Percentiles rank a stretch among this genome's conserved stretches.
These are phyloP conservation scores for Scutellaria baicalensis DNA, from an alignment of 257 asterid species.

Conservation along the genomic window DNA sequence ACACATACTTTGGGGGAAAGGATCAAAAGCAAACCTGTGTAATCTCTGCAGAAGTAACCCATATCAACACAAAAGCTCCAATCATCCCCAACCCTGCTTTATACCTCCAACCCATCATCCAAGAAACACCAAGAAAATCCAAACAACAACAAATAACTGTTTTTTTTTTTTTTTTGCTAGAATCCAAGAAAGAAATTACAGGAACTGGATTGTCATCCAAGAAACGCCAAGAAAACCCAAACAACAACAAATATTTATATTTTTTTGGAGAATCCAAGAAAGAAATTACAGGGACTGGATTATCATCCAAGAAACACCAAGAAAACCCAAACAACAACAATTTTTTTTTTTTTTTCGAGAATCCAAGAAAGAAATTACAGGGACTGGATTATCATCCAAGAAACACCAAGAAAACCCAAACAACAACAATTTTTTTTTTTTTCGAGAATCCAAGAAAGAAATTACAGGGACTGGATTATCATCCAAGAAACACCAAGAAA, in stretches of 20 bases:
- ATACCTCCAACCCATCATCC: constrained; percentile 64
- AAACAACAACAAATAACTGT: background rate
- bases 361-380: background rate
- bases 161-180: background rate
- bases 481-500: constrained; percentile 7
- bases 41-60: constrained; percentile 86
- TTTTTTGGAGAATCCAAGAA: background rate
- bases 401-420: background rate
- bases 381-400: constrained; percentile 34
- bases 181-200: background rate
- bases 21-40: constrained; percentile 51
- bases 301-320: constrained; percentile 20
- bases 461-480: too few species aligned
- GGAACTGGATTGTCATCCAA: constrained; percentile 9
- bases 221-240: background rate
- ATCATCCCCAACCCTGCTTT: constrained; percentile 63
- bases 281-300: too few species aligned
- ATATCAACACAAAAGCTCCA: constrained; percentile 69
- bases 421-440: background rate
- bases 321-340: background rate
- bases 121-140: background rate
- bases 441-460: background rate
- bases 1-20: background rate
- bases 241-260: background rate
- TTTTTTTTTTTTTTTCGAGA: background rate